These are phyloP conservation scores for Herpetomonas tarakana DNA, from an alignment of 208 protist genomes.

Conservation along the genomic window DNA sequence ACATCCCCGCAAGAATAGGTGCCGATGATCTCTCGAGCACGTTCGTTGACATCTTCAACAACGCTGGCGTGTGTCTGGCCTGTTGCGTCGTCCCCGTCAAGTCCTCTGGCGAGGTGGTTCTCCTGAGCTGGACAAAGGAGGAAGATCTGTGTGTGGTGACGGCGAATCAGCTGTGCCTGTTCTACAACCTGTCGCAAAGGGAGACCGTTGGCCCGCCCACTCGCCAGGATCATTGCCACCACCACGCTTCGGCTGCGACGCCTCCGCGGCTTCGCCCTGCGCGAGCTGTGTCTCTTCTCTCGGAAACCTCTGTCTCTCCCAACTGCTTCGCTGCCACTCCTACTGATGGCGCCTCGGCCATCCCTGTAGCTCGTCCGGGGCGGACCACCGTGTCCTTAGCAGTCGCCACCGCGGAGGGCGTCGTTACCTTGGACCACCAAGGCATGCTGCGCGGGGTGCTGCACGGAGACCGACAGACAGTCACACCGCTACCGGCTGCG, in stretches of 20 bases:
- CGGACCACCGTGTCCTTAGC: background rate
- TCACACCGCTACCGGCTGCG: background rate
- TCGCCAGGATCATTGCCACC: background rate
- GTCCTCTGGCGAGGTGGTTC: constrained; percentile 9
- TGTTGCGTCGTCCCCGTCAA: constrained; percentile 10
- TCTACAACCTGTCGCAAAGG: constrained; percentile 5
- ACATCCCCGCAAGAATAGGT: no score
- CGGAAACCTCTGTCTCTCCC: no score
- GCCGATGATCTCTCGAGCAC: no score
- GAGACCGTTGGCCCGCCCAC: background rate
- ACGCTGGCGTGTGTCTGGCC: constrained; percentile 26
- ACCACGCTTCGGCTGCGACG: background rate
- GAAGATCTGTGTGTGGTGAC: constrained; percentile 36
- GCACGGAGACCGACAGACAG: background rate
- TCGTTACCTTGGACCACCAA: background rate
- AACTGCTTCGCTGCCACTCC: no score
- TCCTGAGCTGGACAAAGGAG: constrained; percentile 38
- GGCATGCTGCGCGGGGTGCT: background rate
- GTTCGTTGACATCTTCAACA: constrained; percentile 31
- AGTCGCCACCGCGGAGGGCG: background rate
- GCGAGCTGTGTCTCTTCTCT: no score
- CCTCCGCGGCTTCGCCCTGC: background rate
- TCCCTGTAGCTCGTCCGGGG: background rate
- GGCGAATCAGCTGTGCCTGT: constrained; percentile 12
- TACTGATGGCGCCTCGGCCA: background rate